Evolutionary conservation across 2,329 filamentous ascomycete species (phyloP).

Genomic region (Bipolaris bicolor): DNA sequence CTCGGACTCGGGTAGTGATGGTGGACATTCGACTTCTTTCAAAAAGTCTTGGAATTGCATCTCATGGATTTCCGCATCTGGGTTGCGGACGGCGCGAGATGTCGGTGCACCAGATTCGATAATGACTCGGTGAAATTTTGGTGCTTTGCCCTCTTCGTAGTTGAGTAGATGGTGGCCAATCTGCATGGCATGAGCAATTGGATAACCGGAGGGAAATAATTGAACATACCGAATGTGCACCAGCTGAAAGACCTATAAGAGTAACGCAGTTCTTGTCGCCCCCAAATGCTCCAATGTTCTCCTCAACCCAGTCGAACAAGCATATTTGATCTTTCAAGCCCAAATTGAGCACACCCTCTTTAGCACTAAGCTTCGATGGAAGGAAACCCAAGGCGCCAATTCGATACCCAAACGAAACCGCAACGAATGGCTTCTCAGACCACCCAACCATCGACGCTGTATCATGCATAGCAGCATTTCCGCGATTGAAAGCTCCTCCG

Average conservation of each 20-base stretch:
- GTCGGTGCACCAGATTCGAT: slow-evolving; percentile 57
- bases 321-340: slow-evolving; percentile 32
- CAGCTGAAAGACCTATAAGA: slow-evolving; percentile 32
- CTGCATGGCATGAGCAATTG: slow-evolving; percentile 24
- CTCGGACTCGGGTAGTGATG: slow-evolving; percentile 32
- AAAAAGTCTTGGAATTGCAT: slow-evolving; percentile 55
- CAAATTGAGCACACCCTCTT: slow-evolving; percentile 42
- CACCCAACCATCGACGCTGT: slow-evolving; percentile 67
- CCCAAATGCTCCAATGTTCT: slow-evolving; percentile 44
- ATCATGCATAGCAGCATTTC: slow-evolving; percentile 56
- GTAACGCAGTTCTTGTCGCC: slow-evolving; percentile 34
- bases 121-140: slow-evolving; percentile 55
- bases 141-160: slow-evolving; percentile 38
- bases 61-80: slow-evolving; percentile 51
- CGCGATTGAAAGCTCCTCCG: slow-evolving; percentile 64
- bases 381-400: slow-evolving; percentile 25
- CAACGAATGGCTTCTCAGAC: slow-evolving; percentile 58
- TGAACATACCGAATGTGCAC: slow-evolving; percentile 25
- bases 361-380: slow-evolving; percentile 15
- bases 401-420: slow-evolving; percentile 49
- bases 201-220: not conserved
- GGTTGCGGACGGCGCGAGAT: slow-evolving; percentile 54
- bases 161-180: slow-evolving; percentile 72
- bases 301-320: slow-evolving; percentile 54
- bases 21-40: slow-evolving; percentile 42